Percentiles rank a stretch among this genome's conserved stretches.
These are phyloP conservation scores for Halenospora varia DNA, from an alignment of 495 filamentous ascomycete genomes.

Conservation along the genomic window DNA sequence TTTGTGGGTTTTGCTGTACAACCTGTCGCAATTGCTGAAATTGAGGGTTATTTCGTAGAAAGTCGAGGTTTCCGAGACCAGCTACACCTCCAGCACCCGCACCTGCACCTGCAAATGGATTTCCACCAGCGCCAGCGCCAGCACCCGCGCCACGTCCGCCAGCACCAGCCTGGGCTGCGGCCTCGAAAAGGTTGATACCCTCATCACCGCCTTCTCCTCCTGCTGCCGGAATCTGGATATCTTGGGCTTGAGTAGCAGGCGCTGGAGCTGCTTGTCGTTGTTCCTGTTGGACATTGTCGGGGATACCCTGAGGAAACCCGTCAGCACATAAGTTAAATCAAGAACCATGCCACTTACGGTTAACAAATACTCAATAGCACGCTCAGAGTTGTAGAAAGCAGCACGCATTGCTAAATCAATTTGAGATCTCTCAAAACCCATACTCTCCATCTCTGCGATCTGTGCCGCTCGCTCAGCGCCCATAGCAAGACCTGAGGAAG, in stretches of 20 bases:
- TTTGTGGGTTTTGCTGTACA: slow-evolving; percentile 93
- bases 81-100: slow-evolving; percentile 50
- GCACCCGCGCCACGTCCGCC: slow-evolving; percentile 26
- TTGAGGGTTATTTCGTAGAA: slow-evolving; percentile 91
- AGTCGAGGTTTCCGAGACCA: slow-evolving; percentile 77
- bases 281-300: slow-evolving; percentile 72
- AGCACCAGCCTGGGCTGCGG: slow-evolving; percentile 70
- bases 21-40: slow-evolving; percentile 97
- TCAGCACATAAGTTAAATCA: slow-evolving; percentile 12
- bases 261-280: slow-evolving; percentile 42
- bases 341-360: slow-evolving; percentile 58
- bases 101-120: slow-evolving; percentile 43
- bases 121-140: slow-evolving; percentile 38
- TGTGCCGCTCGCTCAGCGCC: slow-evolving; percentile 76
- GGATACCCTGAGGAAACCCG: slow-evolving; percentile 65
- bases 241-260: slow-evolving; percentile 30
- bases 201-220: slow-evolving; percentile 57
- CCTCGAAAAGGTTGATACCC: slow-evolving; percentile 89
- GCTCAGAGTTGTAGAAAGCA: slow-evolving; percentile 93
- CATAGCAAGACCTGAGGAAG: slow-evolving; percentile 78
- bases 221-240: slow-evolving; percentile 32
- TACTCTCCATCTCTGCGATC: slow-evolving; percentile 93
- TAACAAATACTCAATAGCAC: slow-evolving; percentile 92
- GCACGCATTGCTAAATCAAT: slow-evolving; percentile 94
- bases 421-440: slow-evolving; percentile 85